phyloP scores from a whole-genome alignment of 2,329 filamentous ascomycete genomes.

The Chaetomiaceae sp. region DNA sequence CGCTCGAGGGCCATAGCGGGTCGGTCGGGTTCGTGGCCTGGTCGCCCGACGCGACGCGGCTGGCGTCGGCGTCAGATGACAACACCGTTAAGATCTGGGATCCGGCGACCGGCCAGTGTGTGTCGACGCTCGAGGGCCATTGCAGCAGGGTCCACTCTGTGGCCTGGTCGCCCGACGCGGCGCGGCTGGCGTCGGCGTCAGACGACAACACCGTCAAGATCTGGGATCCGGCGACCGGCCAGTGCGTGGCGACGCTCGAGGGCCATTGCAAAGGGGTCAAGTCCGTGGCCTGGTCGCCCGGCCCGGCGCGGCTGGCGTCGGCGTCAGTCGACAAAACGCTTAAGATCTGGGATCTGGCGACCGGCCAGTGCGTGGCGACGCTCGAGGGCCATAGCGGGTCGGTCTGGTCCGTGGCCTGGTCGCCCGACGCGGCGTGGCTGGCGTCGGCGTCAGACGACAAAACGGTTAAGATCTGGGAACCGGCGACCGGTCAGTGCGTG shows the following conservation, averaged over 20 bases:
- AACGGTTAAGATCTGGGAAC: background rate
- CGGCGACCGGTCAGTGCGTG: background rate
- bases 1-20: conserved; percentile 13
- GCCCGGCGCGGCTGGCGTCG: background rate
- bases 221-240: background rate
- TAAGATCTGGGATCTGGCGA: background rate
- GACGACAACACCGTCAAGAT: background rate
- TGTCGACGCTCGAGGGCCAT: background rate
- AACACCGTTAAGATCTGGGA: conserved; percentile 5
- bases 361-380: no score
- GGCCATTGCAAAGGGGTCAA: background rate
- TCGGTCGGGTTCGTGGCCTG: conserved; percentile 12
- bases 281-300: background rate
- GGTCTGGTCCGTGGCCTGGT: no score
- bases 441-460: no score
- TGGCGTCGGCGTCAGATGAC: conserved; percentile 4
- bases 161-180: background rate
- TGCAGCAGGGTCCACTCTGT: background rate
- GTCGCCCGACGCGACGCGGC: conserved; percentile 1
- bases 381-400: no score
- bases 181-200: background rate
- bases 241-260: background rate
- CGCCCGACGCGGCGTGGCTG: no score
- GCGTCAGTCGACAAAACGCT: background rate
- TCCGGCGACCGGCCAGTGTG: background rate